Evolutionary conservation across 2,329 filamentous ascomycete genomes (phyloP).

Genomic region (Cordyceps cicadae): DNA sequence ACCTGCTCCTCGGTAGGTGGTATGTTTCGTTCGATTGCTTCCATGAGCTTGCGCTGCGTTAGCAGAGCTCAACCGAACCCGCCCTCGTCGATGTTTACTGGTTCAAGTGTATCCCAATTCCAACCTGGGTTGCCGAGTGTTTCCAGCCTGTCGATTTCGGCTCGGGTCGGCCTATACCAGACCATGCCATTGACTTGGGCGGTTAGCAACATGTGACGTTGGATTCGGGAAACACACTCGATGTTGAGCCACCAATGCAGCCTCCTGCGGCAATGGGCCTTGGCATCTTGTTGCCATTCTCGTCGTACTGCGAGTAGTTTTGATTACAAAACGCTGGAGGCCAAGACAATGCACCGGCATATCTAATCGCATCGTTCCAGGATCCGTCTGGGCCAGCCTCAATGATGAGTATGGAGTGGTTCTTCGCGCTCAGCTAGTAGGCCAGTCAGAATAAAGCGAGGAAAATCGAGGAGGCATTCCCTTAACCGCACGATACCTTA

Average conservation of each 20-base stretch:
- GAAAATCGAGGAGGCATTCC: not conserved
- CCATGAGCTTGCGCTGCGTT: slow-evolving; percentile 13
- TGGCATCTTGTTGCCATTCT: slow-evolving; percentile 14
- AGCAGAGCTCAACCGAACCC: slow-evolving; percentile 5
- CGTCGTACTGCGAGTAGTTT: slow-evolving; percentile 16
- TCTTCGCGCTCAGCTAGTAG: slow-evolving; percentile 15
- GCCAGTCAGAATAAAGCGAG: not conserved
- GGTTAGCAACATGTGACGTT: not conserved
- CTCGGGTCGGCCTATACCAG: slow-evolving; percentile 18
- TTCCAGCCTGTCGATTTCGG: slow-evolving; percentile 18
- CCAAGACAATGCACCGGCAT: slow-evolving; percentile 14
- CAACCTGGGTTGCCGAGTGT: slow-evolving; percentile 20
- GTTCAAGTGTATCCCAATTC: slow-evolving; percentile 26
- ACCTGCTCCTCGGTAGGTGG: slow-evolving; percentile 15
- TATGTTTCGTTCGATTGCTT: slow-evolving; percentile 17
- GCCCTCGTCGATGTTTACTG: slow-evolving; percentile 16
- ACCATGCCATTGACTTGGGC: slow-evolving; percentile 19
- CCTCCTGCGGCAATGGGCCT: slow-evolving; percentile 16
- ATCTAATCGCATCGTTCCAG: slow-evolving; percentile 16
- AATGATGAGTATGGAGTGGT: slow-evolving; percentile 18
- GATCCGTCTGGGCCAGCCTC: slow-evolving; percentile 19
- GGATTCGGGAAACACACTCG: slow-evolving; percentile 13
- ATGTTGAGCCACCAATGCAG: slow-evolving; percentile 20
- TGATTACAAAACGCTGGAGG: slow-evolving; percentile 17
- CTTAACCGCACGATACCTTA: slow-evolving; percentile 4